Base-by-base conservation (phyloP, 345 rosid genomes). In the Pugionium cornutum region DNA sequence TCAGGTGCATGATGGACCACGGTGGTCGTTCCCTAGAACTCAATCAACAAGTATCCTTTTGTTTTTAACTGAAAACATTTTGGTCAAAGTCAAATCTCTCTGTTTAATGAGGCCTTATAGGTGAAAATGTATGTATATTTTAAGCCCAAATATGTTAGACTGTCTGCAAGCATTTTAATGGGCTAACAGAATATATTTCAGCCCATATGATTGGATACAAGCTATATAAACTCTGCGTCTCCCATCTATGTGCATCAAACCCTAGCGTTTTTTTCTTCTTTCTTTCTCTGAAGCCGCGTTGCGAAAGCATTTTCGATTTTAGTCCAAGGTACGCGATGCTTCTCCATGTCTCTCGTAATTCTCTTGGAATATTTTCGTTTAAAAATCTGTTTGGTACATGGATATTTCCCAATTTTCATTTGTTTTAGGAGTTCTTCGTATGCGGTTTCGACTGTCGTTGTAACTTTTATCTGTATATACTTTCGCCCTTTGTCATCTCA, bases 1-100 rank as follows among this genome's bases (percentile, higher is more conserved):
- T 54, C 62, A 39, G 42, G 47, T 58, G 64, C 58, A 41, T 58
- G 10, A 50, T 70, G 64, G 75, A 71, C 69, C 75, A 54, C 69
- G 31, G 26, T 70, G 75, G 69, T 55, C 69, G 69, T 55, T 63
- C 64, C 64, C 58, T 55, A 36, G 50, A 33, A 55, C 34, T 58
- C 58, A 64, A 63, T 69, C 41, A 63, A 41, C n/a, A 4, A 5
- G 9, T 55, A 18, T 18, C 18, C 18, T 18, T 30, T 45, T 60
- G 25, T 34, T 40, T 69, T 36, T 58, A 11, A 49, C 39, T 31
- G 31, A 41, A 64, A 36, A 29, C 69, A 43, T 30, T 30, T 39
- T 53, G 40, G 75, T 70, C 69, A 62, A 70, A 62, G 54, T 47
- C 55, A 40, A 57, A 4, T 9, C 34, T 52, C 32, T 30, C 18